A percentile compares a stretch with the other conserved stretches of the same genome.
These are phyloP conservation scores for Aspergillus quadrilineatus DNA, from an alignment of 2,329 filamentous ascomycete species.

Conservation along the genomic window DNA sequence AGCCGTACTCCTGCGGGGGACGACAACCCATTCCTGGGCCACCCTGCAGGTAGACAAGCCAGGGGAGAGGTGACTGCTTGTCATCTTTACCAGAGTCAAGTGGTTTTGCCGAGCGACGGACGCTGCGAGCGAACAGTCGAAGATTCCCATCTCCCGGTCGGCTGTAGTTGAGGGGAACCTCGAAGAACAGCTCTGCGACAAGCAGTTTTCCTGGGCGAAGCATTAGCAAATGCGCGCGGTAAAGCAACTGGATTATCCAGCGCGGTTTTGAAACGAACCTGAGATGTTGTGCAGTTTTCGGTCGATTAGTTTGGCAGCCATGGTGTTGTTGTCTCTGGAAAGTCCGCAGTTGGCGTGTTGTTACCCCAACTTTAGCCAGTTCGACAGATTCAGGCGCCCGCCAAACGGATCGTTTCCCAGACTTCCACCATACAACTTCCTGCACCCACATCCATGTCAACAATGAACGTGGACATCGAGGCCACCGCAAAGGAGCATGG, in stretches of 20 bases:
- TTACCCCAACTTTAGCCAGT: not conserved
- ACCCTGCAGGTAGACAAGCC: constrained; percentile 75
- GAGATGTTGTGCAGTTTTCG: constrained; percentile 39
- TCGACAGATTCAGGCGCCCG: not conserved
- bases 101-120: constrained; percentile 58
- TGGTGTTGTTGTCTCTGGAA: constrained; percentile 14
- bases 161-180: constrained; percentile 77
- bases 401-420: constrained; percentile 4
- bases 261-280: constrained; percentile 25
- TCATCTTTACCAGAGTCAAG: constrained; percentile 47
- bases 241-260: not conserved
- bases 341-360: not conserved
- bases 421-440: not conserved
- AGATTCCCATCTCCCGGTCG: constrained; percentile 62
- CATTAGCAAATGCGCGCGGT: constrained; percentile 2
- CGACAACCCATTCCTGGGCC: constrained; percentile 79
- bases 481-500: constrained; percentile 19
- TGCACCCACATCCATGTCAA: not conserved
- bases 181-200: constrained; percentile 80
- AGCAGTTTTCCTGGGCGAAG: constrained; percentile 63
- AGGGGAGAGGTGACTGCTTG: constrained; percentile 51
- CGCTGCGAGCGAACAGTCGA: constrained; percentile 74
- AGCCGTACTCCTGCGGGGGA: constrained; percentile 69
- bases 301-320: constrained; percentile 42
- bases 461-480: constrained; percentile 17